Conservation (phyloP, 257 asterid genomes). For the Fraxinus pennsylvanica region DNA sequence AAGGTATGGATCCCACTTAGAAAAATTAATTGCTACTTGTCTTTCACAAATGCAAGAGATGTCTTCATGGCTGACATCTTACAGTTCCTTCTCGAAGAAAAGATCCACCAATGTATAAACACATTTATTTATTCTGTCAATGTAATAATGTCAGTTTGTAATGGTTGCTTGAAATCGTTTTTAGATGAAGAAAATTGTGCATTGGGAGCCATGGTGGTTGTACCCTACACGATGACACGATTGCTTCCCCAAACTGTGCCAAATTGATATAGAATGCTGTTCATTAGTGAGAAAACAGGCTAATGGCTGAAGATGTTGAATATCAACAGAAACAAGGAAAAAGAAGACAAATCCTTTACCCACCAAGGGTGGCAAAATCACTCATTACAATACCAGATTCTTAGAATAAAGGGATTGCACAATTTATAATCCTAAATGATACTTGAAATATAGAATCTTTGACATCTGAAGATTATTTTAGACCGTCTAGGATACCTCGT, state of each 20-base stretch:
- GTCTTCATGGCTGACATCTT: neutral
- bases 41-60: neutral
- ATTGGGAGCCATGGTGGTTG: neutral
- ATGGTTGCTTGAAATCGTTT: neutral
- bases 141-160: neutral
- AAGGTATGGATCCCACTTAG: neutral
- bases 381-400: neutral
- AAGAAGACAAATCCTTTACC: neutral
- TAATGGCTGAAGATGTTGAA: neutral
- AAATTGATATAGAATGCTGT: neutral
- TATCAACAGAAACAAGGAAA: neutral
- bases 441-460: neutral
- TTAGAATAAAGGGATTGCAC: neutral
- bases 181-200: neutral
- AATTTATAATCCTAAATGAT: neutral
- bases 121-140: neutral
- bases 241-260: neutral
- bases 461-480: neutral
- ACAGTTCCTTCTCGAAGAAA: neutral
- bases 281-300: neutral
- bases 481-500: neutral
- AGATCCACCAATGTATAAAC: neutral
- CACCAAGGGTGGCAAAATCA: neutral
- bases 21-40: neutral
- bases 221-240: neutral